Base-by-base conservation (phyloP, 2,329 filamentous ascomycete genomes). In the Elsinoe fawcettii region DNA sequence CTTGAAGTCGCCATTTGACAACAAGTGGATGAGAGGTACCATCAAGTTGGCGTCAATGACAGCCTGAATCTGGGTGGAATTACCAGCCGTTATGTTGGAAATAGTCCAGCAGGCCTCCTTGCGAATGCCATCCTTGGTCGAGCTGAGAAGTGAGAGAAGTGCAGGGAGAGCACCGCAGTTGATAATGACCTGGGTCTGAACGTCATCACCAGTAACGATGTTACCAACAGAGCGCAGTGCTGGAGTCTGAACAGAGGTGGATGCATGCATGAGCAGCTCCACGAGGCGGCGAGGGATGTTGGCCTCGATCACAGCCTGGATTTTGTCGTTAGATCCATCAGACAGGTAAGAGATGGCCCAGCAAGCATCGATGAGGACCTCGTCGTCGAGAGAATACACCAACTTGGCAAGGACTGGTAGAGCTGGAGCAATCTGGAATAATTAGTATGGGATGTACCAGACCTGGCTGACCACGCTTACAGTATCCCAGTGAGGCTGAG, bases 41-140 rank as follows among this genome's bases (percentile, higher is more conserved):
- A 99, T 93, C 69, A 99, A 95, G 76, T 95, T 93, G 67, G 91
- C 91, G 68, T 99, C 93, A 66, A 99, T 87, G 57, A 99, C 93
- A 8, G 90, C 80, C 78, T 99, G 93, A 66, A 99, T 99, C 76
- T 99, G 93, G 58, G 87, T 90, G 36, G 92, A 96, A 80, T 99
- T 99, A 61, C 93, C 93, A 60, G 93, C 93, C 30, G 93, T 99
- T 68, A 99, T 89, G 80, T 99, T 99, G 71, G 91, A 96, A 66
- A 99, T 99, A 53, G 93, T 99, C 93, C 93, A 99, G 84, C 93
- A 99, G 25, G 93, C 93, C 75, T 99, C 93, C 80, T 99, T 99
- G 64, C 93, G 90, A 64, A 99, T 99, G 23, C 93, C 93, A 69
- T 99, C 93, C 81, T 99, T 99, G 69, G 89, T 93, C 34, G 92